A percentile compares a stretch with the other conserved stretches of the same genome.
Conservation (phyloP, 75 land plant genomes). For the Picea glauca region DNA sequence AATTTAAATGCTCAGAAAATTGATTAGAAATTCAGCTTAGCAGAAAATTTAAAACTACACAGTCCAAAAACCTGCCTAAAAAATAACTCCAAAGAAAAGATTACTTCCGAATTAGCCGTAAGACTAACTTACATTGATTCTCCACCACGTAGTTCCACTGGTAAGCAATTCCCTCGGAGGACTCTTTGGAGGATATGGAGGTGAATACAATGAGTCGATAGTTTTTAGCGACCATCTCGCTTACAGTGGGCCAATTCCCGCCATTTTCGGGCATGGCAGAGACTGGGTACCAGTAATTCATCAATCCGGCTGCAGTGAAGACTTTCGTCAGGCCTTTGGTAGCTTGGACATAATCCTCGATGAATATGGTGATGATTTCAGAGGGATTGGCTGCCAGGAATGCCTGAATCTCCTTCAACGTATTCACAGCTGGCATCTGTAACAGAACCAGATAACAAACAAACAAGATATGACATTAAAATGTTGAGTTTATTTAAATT, state of each 20-base stretch:
- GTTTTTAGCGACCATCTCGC: conserved; percentile 64
- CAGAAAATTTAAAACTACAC: no score
- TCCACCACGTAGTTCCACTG: conserved; percentile 77
- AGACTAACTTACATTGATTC: conserved; percentile 64
- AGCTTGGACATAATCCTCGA: conserved; percentile 74
- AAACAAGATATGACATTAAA: background rate
- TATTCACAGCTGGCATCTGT: conserved; percentile 79
- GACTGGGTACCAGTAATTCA: conserved; percentile 70
- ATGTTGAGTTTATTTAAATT: no score
- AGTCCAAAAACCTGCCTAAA: no score
- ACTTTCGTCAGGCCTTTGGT: conserved; percentile 56
- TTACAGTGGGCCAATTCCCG: conserved; percentile 67
- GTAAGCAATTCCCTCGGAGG: conserved; percentile 78
- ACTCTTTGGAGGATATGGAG: conserved; percentile 57
- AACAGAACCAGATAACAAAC: background rate
- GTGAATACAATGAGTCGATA: conserved; percentile 76
- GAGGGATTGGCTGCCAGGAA: conserved; percentile 57
- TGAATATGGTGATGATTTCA: conserved; percentile 78
- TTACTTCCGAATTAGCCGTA: no score
- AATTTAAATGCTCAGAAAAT: no score
- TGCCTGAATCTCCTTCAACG: conserved; percentile 53
- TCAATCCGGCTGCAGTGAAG: conserved; percentile 65
- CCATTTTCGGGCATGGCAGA: conserved; percentile 77
- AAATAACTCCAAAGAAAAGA: no score
- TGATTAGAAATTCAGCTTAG: no score